phyloP scores from a whole-genome alignment of 1,284 basidiomycete species.

The Papiliotrema terrestris region DNA sequence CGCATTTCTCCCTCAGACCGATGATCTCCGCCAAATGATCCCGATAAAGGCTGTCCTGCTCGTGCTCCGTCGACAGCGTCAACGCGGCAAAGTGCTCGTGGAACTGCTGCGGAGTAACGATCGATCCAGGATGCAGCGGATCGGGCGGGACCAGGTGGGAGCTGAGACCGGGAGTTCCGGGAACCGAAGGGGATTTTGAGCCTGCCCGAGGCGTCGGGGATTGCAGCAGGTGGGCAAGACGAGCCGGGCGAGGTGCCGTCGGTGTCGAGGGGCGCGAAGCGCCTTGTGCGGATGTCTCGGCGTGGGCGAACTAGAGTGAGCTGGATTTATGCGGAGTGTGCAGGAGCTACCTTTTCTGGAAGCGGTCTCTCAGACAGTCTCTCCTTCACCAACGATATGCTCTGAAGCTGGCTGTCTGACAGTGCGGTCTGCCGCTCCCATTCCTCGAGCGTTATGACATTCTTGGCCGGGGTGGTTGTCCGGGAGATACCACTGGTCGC shows the following conservation, averaged over 20 bases:
- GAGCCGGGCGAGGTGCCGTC: constrained; percentile 52
- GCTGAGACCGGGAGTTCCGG: constrained; percentile 19
- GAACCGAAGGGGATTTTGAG: constrained; percentile 3
- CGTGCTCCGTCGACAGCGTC: constrained; percentile 80
- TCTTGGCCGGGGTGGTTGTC: constrained; percentile 17
- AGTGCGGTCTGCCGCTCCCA: constrained; percentile 81
- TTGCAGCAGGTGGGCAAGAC: constrained; percentile 8
- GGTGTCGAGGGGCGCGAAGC: constrained; percentile 28
- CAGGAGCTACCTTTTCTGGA: constrained; percentile 62
- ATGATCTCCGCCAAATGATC: constrained; percentile 71
- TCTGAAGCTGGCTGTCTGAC: constrained; percentile 64
- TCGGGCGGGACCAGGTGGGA: constrained; percentile 44
- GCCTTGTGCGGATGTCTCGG: constrained; percentile 21
- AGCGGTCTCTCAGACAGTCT: constrained; percentile 61
- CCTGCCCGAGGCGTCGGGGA: constrained; percentile 12
- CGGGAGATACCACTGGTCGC: constrained; percentile 7
- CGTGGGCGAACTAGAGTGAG: constrained; percentile 3
- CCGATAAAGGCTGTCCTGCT: constrained; percentile 84
- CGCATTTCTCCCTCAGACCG: constrained; percentile 70
- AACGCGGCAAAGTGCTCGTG: constrained; percentile 89
- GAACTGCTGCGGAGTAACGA: constrained; percentile 86
- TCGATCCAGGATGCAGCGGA: constrained; percentile 51
- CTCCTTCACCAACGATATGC: constrained; percentile 62
- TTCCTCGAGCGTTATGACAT: constrained; percentile 62
- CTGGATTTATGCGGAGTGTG: not conserved